These are phyloP conservation scores for Solanum piurae DNA, from an alignment of 257 asterid genomes.

Conservation along the genomic window DNA sequence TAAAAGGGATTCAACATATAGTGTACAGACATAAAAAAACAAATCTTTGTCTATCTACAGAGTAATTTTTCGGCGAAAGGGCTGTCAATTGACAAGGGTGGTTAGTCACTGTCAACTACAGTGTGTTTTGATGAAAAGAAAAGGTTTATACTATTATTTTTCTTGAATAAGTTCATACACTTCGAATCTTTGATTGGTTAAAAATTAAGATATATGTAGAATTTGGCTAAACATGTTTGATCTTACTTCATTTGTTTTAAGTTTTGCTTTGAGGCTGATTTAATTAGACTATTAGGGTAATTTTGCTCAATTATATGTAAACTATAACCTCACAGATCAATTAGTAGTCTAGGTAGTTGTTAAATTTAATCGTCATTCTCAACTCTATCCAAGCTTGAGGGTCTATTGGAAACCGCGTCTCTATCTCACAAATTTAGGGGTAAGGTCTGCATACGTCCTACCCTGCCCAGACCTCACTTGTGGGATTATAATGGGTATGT, in stretches of 20 bases:
- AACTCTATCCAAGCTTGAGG: neutral
- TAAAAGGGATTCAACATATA: neutral
- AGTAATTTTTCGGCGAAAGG: neutral
- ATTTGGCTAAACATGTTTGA: neutral
- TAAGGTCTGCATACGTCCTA: neutral
- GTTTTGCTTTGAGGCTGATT: neutral
- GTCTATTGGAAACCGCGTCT: neutral
- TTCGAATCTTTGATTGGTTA: neutral
- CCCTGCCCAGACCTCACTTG: neutral
- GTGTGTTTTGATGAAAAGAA: neutral
- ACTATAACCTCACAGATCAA: neutral
- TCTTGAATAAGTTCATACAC: neutral
- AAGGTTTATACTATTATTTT: neutral
- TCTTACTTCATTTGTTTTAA: neutral
- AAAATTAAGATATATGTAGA: neutral
- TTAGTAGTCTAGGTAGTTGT: neutral
- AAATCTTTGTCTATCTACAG: neutral
- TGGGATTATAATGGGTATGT: neutral
- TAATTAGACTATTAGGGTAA: neutral
- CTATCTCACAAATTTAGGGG: neutral
- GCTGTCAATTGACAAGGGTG: neutral
- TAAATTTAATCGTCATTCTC: neutral
- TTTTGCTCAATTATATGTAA: neutral
- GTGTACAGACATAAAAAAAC: too few species aligned
- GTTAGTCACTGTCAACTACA: neutral